Base-by-base conservation (phyloP, 148 eudicot species). In the Diospyros kaki region DNA sequence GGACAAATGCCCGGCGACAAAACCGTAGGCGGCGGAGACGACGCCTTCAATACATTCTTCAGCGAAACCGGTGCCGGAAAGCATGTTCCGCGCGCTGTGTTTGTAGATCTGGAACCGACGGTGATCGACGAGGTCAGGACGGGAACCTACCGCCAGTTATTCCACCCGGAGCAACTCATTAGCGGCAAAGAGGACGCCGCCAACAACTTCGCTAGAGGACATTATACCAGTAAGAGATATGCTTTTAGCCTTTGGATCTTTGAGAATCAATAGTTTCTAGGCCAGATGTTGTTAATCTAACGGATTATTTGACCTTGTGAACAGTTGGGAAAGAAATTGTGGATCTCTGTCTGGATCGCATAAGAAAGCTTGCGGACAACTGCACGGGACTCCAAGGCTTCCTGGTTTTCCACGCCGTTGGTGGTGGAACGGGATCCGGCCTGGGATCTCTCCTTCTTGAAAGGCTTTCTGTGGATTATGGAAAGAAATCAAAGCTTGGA, bases 301-400 rank as follows among this genome's bases (percentile, higher is more conserved):
- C 6, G 11, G 2, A 7, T 50, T 53, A 4, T 53, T 40, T 45
- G 54, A 10, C 38, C 1, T 14, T 68, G 0, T 40, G 13, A 5
- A 48, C 53, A 81, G 84, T 84, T 79, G 87, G 87, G 38, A 84
- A 84, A 28, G 87, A 84, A 55, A 84, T 84, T 71, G 84, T 84
- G 73, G 87, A 28, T 28, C 28, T 28, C 28, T 28, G 28, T 28
- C 28, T 28, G 28, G 28, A 28, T 28, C 28, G 28, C 14, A 81
- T 84, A 9, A 73, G 87, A 64, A 84, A 84, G 87, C 78, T 84
- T 10, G 87, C 87, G 1, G 87, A 84, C 38, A 84, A 84, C 71
- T 84, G 87, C 50, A 84, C 87, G 2, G 87, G 87, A 18, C 82
- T 84, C 8, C 87, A 84, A 67, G 87, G 87, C 43, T 84, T 84